A percentile compares a stretch with the other conserved stretches of the same genome.
These are phyloP conservation scores for Podaxis sp. DNA, from an alignment of 768 basidiomycete species.

Conservation along the genomic window DNA sequence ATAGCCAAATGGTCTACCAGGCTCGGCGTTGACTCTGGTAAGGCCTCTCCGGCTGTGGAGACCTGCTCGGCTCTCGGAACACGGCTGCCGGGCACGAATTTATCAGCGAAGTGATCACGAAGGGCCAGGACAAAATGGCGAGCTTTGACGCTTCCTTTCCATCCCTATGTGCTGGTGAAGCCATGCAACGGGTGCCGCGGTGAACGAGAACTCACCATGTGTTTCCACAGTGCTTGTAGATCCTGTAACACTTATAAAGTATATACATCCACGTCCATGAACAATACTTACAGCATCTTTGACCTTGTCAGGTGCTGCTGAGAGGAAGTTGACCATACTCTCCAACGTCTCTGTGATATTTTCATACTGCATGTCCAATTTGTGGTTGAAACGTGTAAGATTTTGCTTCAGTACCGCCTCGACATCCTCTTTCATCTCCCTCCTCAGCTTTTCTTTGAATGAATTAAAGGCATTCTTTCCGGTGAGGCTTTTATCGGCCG, in stretches of 20 bases:
- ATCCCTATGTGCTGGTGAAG: constrained; percentile 28
- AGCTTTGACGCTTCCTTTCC: constrained; percentile 53
- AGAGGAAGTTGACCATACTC: constrained; percentile 11
- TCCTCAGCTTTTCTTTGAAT: constrained; percentile 26
- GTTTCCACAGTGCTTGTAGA: constrained; percentile 11
- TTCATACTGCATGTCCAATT: constrained; percentile 43
- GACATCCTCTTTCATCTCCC: constrained; percentile 36
- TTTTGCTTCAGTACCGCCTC: constrained; percentile 36
- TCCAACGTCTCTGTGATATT: neutral
- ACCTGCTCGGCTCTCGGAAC: neutral
- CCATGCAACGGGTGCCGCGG: neutral
- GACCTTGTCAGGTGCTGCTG: constrained; percentile 44
- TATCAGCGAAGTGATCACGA: constrained; percentile 35
- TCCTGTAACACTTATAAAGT: neutral
- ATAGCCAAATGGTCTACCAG: neutral
- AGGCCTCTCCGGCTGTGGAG: neutral
- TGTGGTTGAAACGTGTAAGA: constrained; percentile 40
- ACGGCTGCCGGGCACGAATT: neutral
- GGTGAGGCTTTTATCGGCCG: constrained; percentile 14
- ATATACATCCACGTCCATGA: neutral
- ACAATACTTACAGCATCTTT: constrained; percentile 31
- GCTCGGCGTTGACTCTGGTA: neutral
- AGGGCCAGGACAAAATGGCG: constrained; percentile 46
- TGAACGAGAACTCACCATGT: constrained; percentile 1
- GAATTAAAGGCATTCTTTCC: neutral